phyloP scores from a whole-genome alignment of 192 early-diverging fungal species.

The Lunasporangiospora selenospora region DNA sequence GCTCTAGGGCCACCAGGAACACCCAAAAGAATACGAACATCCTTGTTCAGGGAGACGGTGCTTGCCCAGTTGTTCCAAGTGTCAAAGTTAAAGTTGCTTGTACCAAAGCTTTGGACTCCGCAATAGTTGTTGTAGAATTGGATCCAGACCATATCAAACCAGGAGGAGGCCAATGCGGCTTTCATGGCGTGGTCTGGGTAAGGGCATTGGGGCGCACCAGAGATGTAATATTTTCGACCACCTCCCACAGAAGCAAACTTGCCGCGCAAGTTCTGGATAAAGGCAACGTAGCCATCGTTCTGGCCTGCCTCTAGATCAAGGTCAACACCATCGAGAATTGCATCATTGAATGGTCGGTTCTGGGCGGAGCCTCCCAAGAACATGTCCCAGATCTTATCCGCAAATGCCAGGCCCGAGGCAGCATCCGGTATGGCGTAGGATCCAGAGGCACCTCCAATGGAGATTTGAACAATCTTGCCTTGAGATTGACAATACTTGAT shows the following conservation, averaged over 20 bases:
- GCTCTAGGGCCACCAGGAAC: conserved; percentile 62
- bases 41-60: conserved; percentile 57
- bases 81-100: conserved; percentile 59
- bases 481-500: conserved; percentile 71
- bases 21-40: conserved; percentile 65
- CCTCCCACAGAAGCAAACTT: conserved; percentile 3
- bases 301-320: conserved; percentile 64
- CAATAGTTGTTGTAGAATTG: conserved; percentile 78
- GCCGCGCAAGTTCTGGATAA: conserved; percentile 46
- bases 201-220: conserved; percentile 67
- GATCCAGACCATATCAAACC: conserved; percentile 71
- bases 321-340: conserved; percentile 67
- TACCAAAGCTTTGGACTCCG: conserved; percentile 53
- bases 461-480: conserved; percentile 67
- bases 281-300: conserved; percentile 56
- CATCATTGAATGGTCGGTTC: conserved; percentile 65
- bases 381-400: conserved; percentile 60
- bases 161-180: conserved; percentile 61
- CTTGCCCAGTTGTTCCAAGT: conserved; percentile 70
- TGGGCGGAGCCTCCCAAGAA: conserved; percentile 66
- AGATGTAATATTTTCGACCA: conserved; percentile 51
- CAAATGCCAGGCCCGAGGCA: conserved; percentile 48
- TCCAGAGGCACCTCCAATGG: conserved; percentile 72
- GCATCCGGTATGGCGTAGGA: conserved; percentile 20
- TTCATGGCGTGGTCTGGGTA: conserved; percentile 64